phyloP scores from a whole-genome alignment of 2,329 filamentous ascomycete species.

The Scopulariopsis brevicaulis region DNA sequence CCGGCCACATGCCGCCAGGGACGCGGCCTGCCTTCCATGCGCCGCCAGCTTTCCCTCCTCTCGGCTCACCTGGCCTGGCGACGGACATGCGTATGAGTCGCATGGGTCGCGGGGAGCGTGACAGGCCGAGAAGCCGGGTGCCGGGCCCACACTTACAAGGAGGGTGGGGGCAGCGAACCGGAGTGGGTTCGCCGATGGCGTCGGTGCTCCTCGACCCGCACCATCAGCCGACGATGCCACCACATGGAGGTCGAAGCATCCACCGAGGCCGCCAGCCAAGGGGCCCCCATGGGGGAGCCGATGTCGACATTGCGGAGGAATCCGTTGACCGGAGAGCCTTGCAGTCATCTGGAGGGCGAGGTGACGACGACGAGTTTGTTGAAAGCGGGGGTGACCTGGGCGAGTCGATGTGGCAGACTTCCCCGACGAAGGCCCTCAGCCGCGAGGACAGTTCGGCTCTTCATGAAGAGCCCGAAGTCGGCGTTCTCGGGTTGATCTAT shows the following conservation, averaged over 20 bases:
- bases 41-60: conserved; percentile 62
- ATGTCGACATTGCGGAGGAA: conserved; percentile 44
- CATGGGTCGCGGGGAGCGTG: conserved; percentile 12
- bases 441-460: conserved; percentile 38
- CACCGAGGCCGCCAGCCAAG: conserved; percentile 32
- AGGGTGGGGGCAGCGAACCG: conserved; percentile 27
- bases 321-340: conserved; percentile 32
- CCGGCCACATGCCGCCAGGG: conserved; percentile 45
- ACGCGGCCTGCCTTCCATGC: conserved; percentile 53
- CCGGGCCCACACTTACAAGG: conserved; percentile 5
- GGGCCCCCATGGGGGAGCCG: conserved; percentile 30
- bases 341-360: conserved; percentile 21
- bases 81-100: conserved; percentile 24
- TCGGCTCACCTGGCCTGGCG: conserved; percentile 50
- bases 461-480: conserved; percentile 35
- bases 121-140: conserved; percentile 6
- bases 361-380: conserved; percentile 43
- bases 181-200: conserved; percentile 52
- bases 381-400: conserved; percentile 33
- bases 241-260: conserved; percentile 30
- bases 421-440: conserved; percentile 36
- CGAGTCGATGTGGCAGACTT: conserved; percentile 49
- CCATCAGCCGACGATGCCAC: conserved; percentile 51
- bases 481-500: conserved; percentile 46
- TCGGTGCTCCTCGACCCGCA: conserved; percentile 67